Evolutionary conservation across 768 basidiomycete species (phyloP).

Genomic region (Cytidiella melzeri): DNA sequence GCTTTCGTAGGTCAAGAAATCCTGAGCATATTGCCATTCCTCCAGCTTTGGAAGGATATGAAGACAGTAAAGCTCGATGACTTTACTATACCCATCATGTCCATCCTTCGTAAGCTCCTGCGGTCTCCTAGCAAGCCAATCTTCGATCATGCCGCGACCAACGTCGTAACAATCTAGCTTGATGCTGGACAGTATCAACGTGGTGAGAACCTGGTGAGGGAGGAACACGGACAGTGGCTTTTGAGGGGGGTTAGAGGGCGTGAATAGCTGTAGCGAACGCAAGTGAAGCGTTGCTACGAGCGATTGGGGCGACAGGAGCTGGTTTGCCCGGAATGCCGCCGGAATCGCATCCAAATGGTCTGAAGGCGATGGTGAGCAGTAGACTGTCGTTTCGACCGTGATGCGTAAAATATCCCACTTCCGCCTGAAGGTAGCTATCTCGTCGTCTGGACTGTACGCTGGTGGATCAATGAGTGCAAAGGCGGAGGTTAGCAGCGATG

Average conservation of each 20-base stretch:
- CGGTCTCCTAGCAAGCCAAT: constrained; percentile 66
- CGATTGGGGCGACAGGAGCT: constrained; percentile 52
- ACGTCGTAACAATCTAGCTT: constrained; percentile 57
- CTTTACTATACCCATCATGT: constrained; percentile 61
- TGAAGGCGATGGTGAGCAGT: constrained; percentile 47
- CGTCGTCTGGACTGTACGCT: constrained; percentile 35
- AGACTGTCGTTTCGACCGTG: constrained; percentile 73
- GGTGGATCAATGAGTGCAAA: constrained; percentile 48
- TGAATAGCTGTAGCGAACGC: constrained; percentile 66
- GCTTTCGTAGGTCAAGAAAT: constrained; percentile 68
- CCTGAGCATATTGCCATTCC: constrained; percentile 76
- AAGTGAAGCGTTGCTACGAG: constrained; percentile 50
- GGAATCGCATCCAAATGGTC: constrained; percentile 40
- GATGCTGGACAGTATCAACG: constrained; percentile 63
- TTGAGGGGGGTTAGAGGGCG: constrained; percentile 37
- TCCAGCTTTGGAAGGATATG: constrained; percentile 65
- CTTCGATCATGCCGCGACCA: constrained; percentile 64
- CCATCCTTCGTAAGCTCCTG: constrained; percentile 23
- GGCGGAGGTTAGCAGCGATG: constrained; percentile 61
- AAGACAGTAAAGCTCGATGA: constrained; percentile 71
- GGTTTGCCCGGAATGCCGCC: constrained; percentile 41
- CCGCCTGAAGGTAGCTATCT: constrained; percentile 43
- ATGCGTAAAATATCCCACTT: constrained; percentile 89
- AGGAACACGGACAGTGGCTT: constrained; percentile 49
- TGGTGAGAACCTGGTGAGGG: constrained; percentile 63